phyloP scores from a whole-genome alignment of 148 eudicot genomes.

The Persicaria tinctoria region DNA sequence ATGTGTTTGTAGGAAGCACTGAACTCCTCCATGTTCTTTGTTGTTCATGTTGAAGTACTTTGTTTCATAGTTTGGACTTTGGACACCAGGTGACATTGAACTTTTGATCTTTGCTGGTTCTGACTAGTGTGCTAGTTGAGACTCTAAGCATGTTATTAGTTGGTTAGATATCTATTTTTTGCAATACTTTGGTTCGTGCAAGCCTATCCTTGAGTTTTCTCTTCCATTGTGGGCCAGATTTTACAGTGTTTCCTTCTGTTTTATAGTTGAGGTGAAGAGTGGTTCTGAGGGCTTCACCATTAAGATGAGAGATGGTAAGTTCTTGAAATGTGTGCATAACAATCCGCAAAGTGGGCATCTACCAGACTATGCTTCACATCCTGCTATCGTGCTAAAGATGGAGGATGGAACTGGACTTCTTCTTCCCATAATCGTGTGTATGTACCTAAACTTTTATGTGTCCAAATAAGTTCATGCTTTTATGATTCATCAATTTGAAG shows the following conservation, averaged over 20 bases:
- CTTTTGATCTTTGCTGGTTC: too few relatives aligned
- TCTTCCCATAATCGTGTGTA: slow-evolving; percentile 92
- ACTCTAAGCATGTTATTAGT: too few relatives aligned
- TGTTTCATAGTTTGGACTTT: too few relatives aligned
- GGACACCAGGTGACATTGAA: too few relatives aligned
- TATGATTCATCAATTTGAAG: background rate
- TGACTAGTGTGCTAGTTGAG: too few relatives aligned
- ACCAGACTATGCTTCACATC: slow-evolving; percentile 88
- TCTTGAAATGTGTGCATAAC: slow-evolving; percentile 75
- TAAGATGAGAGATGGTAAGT: slow-evolving; percentile 84
- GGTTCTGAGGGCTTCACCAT: slow-evolving; percentile 80
- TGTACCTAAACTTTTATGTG: slow-evolving; percentile 20
- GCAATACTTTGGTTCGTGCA: background rate
- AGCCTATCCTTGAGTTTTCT: background rate
- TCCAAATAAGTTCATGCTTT: background rate
- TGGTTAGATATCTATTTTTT: too few relatives aligned
- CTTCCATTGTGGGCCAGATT: background rate
- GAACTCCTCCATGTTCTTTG: background rate
- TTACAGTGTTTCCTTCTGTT: background rate
- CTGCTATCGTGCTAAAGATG: slow-evolving; percentile 89
- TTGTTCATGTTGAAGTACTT: background rate
- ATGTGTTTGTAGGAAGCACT: background rate
- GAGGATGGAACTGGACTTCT: slow-evolving; percentile 90
- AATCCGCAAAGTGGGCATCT: slow-evolving; percentile 66
- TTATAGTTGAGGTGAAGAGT: slow-evolving; percentile 78